phyloP scores from a whole-genome alignment of 768 basidiomycete species.

The Scleroderma citrinum region DNA sequence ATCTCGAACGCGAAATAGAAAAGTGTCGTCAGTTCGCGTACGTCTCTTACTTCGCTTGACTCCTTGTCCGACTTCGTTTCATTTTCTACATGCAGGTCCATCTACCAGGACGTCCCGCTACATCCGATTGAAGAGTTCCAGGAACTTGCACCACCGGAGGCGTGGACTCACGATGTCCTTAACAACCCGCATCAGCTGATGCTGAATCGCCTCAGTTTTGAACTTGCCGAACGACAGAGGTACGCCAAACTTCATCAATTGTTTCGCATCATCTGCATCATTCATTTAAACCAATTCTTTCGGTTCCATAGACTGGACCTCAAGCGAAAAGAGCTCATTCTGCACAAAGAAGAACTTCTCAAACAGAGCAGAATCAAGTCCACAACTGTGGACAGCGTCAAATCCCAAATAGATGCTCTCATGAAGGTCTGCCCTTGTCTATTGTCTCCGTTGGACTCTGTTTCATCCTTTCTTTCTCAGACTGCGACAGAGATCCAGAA shows the following conservation, averaged over 20 bases:
- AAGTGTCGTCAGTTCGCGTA: constrained; percentile 91
- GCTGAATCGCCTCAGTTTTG: constrained; percentile 83
- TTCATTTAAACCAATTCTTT: constrained; percentile 2
- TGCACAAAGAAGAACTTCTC: constrained; percentile 72
- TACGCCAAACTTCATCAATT: constrained; percentile 27
- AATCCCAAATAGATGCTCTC: constrained; percentile 68
- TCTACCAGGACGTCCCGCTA: constrained; percentile 82
- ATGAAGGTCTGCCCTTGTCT: constrained; percentile 50
- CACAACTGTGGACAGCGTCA: constrained; percentile 69
- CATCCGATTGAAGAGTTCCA: constrained; percentile 66
- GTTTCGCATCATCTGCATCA: neutral
- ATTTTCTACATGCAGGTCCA: constrained; percentile 46
- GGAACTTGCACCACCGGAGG: constrained; percentile 61
- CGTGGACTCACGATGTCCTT: constrained; percentile 53
- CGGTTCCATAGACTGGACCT: constrained; percentile 57
- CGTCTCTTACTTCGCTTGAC: constrained; percentile 23
- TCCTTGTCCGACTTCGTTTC: constrained; percentile 2
- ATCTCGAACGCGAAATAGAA: constrained; percentile 87
- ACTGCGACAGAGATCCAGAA: constrained; percentile 68
- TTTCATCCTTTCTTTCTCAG: constrained; percentile 31
- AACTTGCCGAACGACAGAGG: constrained; percentile 86
- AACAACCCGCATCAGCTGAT: constrained; percentile 77
- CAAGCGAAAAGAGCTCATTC: constrained; percentile 58
- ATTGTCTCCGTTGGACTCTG: constrained; percentile 1
- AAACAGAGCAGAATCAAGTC: constrained; percentile 75